A percentile compares a stretch with the other conserved stretches of the same genome.
These are phyloP conservation scores for Ascochyta pisi DNA, from an alignment of 2,329 filamentous ascomycete species.

Conservation along the genomic window DNA sequence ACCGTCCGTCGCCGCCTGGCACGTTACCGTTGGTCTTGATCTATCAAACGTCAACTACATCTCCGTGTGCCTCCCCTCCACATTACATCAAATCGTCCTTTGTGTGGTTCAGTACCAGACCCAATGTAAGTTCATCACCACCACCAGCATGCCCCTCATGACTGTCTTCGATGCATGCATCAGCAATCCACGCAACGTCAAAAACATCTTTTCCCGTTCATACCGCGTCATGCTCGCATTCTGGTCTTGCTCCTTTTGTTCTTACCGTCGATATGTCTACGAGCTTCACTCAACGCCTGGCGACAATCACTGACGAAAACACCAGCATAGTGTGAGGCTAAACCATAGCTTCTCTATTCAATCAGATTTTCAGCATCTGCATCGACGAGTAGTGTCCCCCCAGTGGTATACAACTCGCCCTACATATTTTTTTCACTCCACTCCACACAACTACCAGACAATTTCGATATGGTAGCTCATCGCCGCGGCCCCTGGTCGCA, in stretches of 20 bases:
- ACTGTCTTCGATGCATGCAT: neutral
- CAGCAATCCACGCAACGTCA: neutral
- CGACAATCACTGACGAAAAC: constrained; percentile 7
- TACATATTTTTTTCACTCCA: neutral
- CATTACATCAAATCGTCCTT: constrained; percentile 7
- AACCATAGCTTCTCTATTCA: neutral
- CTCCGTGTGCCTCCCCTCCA: constrained; percentile 12
- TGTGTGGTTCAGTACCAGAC: constrained; percentile 10
- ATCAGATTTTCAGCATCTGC: neutral
- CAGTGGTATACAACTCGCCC: constrained; percentile 10
- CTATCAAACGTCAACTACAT: constrained; percentile 24
- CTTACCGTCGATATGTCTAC: neutral
- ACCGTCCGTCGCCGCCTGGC: constrained; percentile 38
- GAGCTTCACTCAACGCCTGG: neutral
- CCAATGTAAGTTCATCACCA: constrained; percentile 8
- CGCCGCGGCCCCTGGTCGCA: constrained; percentile 85
- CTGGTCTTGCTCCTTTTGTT: neutral
- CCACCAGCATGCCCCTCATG: neutral
- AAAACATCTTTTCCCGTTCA: neutral
- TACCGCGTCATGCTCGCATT: neutral
- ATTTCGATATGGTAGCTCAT: constrained; percentile 58
- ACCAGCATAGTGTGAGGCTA: neutral
- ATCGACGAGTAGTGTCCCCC: constrained; percentile 1
- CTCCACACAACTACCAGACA: constrained; percentile 8
- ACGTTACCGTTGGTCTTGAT: constrained; percentile 36